Conservation (phyloP, 1,139 yeast species). For the Taphrina pruni region DNA sequence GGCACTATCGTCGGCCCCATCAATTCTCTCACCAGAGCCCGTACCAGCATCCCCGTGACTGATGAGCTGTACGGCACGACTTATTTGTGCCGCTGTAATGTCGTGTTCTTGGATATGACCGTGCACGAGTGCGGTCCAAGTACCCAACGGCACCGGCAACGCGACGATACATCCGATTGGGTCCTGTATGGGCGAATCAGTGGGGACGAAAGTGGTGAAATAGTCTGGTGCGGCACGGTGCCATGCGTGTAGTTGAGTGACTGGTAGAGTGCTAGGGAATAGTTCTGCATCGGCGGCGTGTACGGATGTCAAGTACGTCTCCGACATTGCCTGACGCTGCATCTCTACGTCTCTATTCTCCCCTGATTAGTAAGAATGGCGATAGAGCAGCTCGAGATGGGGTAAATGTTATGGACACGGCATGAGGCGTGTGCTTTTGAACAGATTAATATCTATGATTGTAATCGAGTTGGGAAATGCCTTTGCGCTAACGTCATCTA, state of each 20-base stretch:
- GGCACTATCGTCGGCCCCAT: not conserved
- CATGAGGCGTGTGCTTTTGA: too few species aligned
- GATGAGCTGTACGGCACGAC: slow-evolving; percentile 1
- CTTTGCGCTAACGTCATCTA: not conserved
- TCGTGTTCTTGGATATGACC: slow-evolving; percentile 8
- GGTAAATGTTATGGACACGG: too few species aligned
- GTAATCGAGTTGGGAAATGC: too few species aligned
- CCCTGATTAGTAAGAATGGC: too few species aligned
- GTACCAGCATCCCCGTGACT: not conserved
- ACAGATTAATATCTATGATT: too few species aligned
- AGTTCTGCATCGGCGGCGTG: not conserved
- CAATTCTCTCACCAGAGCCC: not conserved
- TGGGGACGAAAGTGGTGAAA: not conserved
- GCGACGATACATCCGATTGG: slow-evolving; percentile 1
- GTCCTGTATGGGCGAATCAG: too few species aligned
- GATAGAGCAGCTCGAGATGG: too few species aligned
- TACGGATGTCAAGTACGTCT: not conserved
- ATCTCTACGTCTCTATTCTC: too few species aligned
- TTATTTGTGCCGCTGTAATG: not conserved
- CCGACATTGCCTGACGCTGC: not conserved
- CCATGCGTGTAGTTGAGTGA: slow-evolving; percentile 6
- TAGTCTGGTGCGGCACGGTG: slow-evolving; percentile 10
- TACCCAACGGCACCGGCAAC: not conserved
- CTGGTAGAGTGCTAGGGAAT: not conserved
- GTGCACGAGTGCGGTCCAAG: not conserved